Evolutionary conservation across 2,329 filamentous ascomycete species (phyloP), one percentile per base, ranked within the genome.

Genomic region (Lecanicillium sp.): DNA sequence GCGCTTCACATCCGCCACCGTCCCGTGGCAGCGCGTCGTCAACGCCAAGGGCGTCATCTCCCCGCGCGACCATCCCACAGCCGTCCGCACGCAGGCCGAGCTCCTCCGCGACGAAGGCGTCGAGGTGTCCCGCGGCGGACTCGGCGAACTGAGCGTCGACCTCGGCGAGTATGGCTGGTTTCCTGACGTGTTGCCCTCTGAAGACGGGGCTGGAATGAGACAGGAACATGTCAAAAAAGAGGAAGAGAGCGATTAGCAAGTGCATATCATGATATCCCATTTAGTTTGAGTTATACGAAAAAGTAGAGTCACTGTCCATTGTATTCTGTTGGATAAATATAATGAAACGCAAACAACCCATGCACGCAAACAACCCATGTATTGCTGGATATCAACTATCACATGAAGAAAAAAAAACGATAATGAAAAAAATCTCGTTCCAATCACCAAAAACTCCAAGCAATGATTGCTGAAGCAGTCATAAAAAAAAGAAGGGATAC

Each of bases 21-120:
- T 97, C 3, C 91, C 91, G 0, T 97, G 91, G 91, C 91, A 97
- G 71, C 75, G 93, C 50, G 87, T 97, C 51, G 86, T 97, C 62
- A 95, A 91, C 64, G 72, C 87, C 12, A 91, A 87, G 66, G 90
- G 91, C 19, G 73, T 81, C 51, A 94, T 97, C 56, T 95, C 90
- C 37, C 86, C 86, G 7, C 80, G 90, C 49, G 77, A 74, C 21
- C 71, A 72, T 37, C 73, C 74, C 2, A 64, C 68, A 0, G 75
- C 71, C 0, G 65, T 73, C 0, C 67, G 61, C n/a, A 70, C 69
- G 37, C 78, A 81, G 54, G 78, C 75, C 0, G 60, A 65, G 1
- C 73, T 71, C 2, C 64, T 81, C 4, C 58, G 66, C 20, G 70
- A 67, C 1, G 78, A 81, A 54, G 77, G 75, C 2, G 74, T 81